Evolutionary conservation across 768 basidiomycete genomes (phyloP), one percentile per base, ranked within the genome.

Genomic region (Polyporus arcularius): DNA sequence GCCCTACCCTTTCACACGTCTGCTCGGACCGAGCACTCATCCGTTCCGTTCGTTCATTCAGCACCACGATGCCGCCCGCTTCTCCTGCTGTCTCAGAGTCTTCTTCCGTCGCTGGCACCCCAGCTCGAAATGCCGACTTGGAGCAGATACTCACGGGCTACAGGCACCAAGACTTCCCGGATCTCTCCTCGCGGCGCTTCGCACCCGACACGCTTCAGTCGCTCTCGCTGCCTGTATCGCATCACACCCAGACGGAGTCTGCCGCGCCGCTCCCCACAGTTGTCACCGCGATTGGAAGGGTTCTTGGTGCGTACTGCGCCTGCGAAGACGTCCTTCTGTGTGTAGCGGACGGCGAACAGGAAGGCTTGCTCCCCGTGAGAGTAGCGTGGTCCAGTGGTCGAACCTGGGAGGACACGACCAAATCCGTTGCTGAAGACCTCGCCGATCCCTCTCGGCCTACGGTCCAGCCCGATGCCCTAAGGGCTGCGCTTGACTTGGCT

Each of bases 301-400:
- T 65, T 18, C 57, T 65, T 12, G 64, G 64, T 32, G 64, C 64
- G 18, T 65, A 65, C 55, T 61, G 60, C 46, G 64, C 60, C 45
- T 58, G 48, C 21, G 32, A 57, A 7, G 64, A 65, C 51, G 56
- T 65, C 9, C 26, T 65, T 2, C 47, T 65, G 28, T 60, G 48
- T 5, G 16, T 65, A 4, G 47, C 52, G 40, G 57, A 57, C 32
- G 49, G 30, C 6, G 31, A 41, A 15, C 42, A 49, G 28, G 60
- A 58, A 39, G 47, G 53, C 14, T 10, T 65, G 31, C 60, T 49
- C 5, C 57, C 64, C 14, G 58, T 61, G 10, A 45, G 64, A 49
- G 53, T 62, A 12, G 32, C 51, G 15, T 65, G 64, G 64, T 41
- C 21, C 18, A 60, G 58, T 3, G 41, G 43, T 4, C 55, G 39